phyloP scores from a whole-genome alignment of 805 yeast genomes.

The Schwanniomyces vanrijiae region DNA sequence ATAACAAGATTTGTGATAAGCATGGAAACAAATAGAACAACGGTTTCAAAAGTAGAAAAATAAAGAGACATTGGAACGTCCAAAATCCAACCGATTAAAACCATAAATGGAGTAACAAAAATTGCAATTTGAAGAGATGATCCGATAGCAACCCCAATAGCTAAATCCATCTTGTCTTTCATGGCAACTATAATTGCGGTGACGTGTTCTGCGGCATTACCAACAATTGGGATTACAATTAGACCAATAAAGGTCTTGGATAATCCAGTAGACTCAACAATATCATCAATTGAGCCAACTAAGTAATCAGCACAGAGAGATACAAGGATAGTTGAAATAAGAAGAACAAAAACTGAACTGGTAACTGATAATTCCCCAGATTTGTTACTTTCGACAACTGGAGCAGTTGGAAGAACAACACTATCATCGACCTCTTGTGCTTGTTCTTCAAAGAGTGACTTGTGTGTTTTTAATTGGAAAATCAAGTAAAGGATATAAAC shows the following conservation, averaged over 20 bases:
- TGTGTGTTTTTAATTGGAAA: constrained; percentile 90
- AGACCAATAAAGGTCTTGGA: constrained; percentile 95
- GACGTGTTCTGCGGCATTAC: constrained; percentile 98
- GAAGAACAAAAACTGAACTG: constrained; percentile 56
- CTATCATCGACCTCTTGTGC: constrained; percentile 35
- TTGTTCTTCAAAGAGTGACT: constrained; percentile 63
- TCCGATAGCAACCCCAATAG: constrained; percentile 96
- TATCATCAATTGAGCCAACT: constrained; percentile 89
- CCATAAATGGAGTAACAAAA: constrained; percentile 94
- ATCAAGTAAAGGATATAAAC: constrained; percentile 77
- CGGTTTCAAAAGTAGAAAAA: constrained; percentile 92
- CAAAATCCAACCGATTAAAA: constrained; percentile 87
- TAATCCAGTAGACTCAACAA: constrained; percentile 80
- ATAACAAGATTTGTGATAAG: constrained; percentile 84
- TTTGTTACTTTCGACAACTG: constrained; percentile 13
- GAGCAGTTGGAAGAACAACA: constrained; percentile 30
- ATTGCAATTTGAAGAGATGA: constrained; percentile 93
- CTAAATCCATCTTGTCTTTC: constrained; percentile 96
- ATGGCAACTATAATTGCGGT: constrained; percentile 94
- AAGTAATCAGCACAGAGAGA: constrained; percentile 91
- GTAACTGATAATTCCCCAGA: constrained; percentile 44
- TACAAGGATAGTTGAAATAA: constrained; percentile 71
- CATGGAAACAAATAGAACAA: constrained; percentile 85
- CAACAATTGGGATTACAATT: constrained; percentile 92
- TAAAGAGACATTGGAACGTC: constrained; percentile 91